Conservation (phyloP, 192 early-diverging fungal species). For the Backusella tuberculispora region DNA sequence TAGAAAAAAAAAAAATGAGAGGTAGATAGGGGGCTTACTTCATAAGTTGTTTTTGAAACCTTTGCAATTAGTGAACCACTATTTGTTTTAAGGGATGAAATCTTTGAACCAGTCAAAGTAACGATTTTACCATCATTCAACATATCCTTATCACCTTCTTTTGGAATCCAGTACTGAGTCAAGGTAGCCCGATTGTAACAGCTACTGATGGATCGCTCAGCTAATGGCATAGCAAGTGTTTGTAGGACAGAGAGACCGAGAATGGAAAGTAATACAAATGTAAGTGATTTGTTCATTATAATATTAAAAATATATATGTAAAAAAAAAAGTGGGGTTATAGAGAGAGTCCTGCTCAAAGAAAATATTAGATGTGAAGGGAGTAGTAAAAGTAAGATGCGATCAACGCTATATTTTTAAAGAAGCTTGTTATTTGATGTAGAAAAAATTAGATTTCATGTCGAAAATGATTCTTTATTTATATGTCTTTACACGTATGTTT, state of each 20-base stretch:
- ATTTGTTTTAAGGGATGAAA: slow-evolving; percentile 19
- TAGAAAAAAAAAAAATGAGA: background rate
- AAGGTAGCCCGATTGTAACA: slow-evolving; percentile 24
- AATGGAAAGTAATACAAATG: background rate
- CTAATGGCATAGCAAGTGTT: background rate
- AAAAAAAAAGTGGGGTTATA: too few relatives aligned
- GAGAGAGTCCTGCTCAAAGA: background rate
- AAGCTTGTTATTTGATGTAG: background rate
- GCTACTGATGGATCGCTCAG: background rate
- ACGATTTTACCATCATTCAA: slow-evolving; percentile 38
- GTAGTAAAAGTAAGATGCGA: background rate
- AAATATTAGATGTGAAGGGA: background rate
- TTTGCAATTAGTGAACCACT: slow-evolving; percentile 35
- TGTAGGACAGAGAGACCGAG: background rate
- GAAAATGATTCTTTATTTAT: background rate
- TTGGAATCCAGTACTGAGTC: slow-evolving; percentile 46
- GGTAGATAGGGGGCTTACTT: too few relatives aligned
- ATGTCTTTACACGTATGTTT: background rate
- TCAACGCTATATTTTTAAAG: background rate
- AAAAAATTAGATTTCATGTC: background rate
- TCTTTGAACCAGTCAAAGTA: slow-evolving; percentile 28
- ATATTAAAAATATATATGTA: too few relatives aligned
- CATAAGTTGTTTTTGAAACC: too few relatives aligned
- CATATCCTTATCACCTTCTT: slow-evolving; percentile 44
- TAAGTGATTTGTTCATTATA: background rate